Conservation (phyloP, 257 asterid genomes). For the Solanum sejunctum region DNA sequence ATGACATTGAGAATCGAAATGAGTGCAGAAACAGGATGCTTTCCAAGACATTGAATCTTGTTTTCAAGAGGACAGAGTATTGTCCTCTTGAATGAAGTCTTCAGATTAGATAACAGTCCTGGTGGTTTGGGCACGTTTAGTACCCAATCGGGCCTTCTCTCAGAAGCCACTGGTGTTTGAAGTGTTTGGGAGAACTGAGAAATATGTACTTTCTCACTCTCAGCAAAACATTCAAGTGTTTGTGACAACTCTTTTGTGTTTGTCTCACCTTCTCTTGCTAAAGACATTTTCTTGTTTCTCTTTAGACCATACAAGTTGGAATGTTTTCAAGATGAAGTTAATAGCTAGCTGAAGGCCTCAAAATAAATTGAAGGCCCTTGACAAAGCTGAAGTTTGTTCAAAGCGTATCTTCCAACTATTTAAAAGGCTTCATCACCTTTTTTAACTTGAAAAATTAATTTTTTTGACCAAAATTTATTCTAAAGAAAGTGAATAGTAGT, state of each 20-base stretch:
- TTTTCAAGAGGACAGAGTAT: background rate
- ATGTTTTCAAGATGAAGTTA: background rate
- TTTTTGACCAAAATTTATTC: background rate
- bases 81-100: background rate
- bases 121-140: conserved; percentile 27
- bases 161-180: conserved; percentile 6
- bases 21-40: background rate
- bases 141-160: conserved; percentile 11
- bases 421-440: background rate
- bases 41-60: background rate
- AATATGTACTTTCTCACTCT: background rate
- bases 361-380: background rate
- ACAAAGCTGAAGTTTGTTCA: background rate
- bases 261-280: background rate
- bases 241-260: background rate
- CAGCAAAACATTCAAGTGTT: background rate
- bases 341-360: background rate
- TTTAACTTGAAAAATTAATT: background rate
- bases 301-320: background rate
- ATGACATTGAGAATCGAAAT: background rate
- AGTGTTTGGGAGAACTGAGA: conserved; percentile 26
- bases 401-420: background rate
- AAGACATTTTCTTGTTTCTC: background rate
- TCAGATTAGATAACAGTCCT: background rate
- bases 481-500: background rate